phyloP scores from a whole-genome alignment of 1,284 basidiomycete species.

The Thecaphora thlaspeos region DNA sequence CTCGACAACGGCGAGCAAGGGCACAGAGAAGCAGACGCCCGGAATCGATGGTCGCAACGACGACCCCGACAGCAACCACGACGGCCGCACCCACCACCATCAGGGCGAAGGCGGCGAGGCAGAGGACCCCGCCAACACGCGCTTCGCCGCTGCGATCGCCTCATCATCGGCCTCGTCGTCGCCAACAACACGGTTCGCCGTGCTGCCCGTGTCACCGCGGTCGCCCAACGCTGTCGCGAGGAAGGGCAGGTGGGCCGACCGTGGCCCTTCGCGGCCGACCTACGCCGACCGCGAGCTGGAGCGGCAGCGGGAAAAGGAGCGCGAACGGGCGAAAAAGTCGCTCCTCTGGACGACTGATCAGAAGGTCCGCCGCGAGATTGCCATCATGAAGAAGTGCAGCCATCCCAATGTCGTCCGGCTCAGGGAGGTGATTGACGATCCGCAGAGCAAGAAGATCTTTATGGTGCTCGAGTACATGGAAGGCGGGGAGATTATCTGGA shows the following conservation, averaged over 20 bases:
- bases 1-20: background rate
- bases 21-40: background rate
- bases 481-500: constrained; percentile 92
- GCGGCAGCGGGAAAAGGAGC: constrained; percentile 37
- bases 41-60: constrained; percentile 10
- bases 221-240: constrained; percentile 15
- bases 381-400: constrained; percentile 89
- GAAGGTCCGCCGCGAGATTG: constrained; percentile 67
- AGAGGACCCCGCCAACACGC: too few relatives aligned
- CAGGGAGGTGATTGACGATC: constrained; percentile 93
- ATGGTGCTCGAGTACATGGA: constrained; percentile 97
- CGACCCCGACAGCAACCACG: constrained; percentile 12
- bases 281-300: constrained; percentile 27
- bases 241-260: constrained; percentile 16
- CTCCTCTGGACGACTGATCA: constrained; percentile 55
- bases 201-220: constrained; percentile 17
- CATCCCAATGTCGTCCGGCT: constrained; percentile 90
- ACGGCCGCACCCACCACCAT: too few relatives aligned
- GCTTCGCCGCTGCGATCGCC: too few relatives aligned
- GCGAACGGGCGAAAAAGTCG: constrained; percentile 34
- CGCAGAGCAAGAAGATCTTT: constrained; percentile 82
- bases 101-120: too few relatives aligned
- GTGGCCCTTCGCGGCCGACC: constrained; percentile 6
- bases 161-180: background rate
- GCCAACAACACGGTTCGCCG: constrained; percentile 20